Conservation (phyloP, 192 early-diverging fungal genomes). For the Neocallimastix lanati region DNA sequence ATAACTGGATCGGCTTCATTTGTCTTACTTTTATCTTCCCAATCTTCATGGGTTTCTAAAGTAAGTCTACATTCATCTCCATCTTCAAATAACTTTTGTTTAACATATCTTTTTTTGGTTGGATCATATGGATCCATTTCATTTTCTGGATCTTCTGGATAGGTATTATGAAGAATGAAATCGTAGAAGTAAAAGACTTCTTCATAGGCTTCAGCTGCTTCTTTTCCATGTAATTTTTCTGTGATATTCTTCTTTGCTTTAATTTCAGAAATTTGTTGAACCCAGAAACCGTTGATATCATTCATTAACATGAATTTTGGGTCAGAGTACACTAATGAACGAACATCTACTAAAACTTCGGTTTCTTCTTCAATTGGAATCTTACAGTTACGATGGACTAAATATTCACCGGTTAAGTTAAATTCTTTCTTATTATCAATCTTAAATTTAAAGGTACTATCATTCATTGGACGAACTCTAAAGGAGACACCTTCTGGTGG, state of each 20-base stretch:
- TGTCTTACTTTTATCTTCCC: neutral
- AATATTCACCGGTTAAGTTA: neutral
- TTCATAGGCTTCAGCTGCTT: neutral
- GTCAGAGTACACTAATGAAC: neutral
- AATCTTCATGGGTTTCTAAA: neutral
- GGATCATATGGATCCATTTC: too few relatives aligned
- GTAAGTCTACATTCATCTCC: neutral
- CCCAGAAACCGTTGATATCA: neutral
- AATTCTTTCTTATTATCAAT: neutral
- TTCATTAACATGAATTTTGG: neutral
- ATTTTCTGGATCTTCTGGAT: too few relatives aligned
- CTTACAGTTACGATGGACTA: neutral
- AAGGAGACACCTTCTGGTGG: neutral
- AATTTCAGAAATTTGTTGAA: neutral
- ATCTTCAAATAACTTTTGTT: neutral
- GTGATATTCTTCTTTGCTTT: too few relatives aligned
- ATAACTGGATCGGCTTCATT: neutral
- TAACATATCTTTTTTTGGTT: too few relatives aligned
- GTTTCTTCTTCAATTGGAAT: neutral
- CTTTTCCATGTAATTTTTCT: neutral
- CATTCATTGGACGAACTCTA: neutral
- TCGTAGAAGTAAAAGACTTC: neutral
- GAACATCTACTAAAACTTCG: neutral
- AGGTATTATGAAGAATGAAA: neutral
- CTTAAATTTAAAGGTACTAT: neutral